Base-by-base conservation (phyloP, 805 yeast genomes). In the Lachancea dasiensis region DNA sequence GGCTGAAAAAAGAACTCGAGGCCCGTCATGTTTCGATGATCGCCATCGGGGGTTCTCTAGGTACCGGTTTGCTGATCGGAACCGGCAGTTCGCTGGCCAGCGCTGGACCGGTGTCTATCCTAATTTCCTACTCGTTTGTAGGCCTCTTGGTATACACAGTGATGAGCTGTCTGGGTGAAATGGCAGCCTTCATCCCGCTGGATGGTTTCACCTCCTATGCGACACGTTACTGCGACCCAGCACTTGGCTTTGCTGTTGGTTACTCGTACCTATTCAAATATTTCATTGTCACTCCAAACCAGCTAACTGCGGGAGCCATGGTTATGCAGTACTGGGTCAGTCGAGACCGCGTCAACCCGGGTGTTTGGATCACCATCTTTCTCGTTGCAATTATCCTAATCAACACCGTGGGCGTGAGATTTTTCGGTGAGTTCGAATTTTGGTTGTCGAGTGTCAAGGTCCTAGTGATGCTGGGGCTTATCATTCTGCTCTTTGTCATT, bases 21-120 rank as follows among this genome's bases (percentile, higher is more conserved):
- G 72, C 82, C 33, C 59, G 86, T 37, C 86, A 80, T 52, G 69
- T 79, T 45, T 70, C 77, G 39, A 77, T 81, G 82, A 77, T 81
- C 53, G 82, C 92, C 46, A 75, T 85, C 47, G 94, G 92, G 48
- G 90, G 92, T 48, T 84, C 90, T 6, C 62, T 84, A 36, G 92
- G 92, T 39, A 82, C 92, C 1, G 94, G 89, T 53, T 67, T 84
- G 40, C 65, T 84, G 47, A 79, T 84, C 48, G 86, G 89, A 51
- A 80, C 89, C 3, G 86, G 87, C 40, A 63, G 77, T 11, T 79
- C 89, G 1, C 67, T 84, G 39, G 66, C 70, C n/a, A 57, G 69
- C 9, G 86, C 85, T 10, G 95, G 95, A 6, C 90, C 60, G 3
- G 75, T 65, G 3, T 58, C 73, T 3, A 53, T 70, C 25, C 56